Evolutionary conservation across 2,329 filamentous ascomycete species (phyloP), one percentile per base, ranked within the genome.

Genomic region (Penicillium sp.): DNA sequence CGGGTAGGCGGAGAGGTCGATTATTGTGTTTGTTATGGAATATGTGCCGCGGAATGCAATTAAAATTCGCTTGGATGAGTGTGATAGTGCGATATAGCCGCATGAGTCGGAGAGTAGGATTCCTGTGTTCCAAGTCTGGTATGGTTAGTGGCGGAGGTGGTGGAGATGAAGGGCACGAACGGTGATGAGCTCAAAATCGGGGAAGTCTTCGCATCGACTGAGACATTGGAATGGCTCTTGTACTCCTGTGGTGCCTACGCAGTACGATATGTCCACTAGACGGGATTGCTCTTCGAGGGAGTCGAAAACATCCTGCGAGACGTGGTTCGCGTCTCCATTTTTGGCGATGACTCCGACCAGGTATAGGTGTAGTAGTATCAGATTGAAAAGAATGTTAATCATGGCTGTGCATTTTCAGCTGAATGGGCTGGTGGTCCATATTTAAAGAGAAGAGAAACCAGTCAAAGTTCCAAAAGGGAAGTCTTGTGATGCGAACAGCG

Each of bases 21-120:
- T 83, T 58, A 99, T 87, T 11, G 92, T 92, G 71, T 97, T 96
- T 49, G 91, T 84, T 65, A 99, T 83, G 62, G 92, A 96, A 75
- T 97, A 97, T 13, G 94, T 97, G 22, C 94, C 94, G 44, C 94
- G 86, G 67, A 97, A 97, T 8, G 92, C 92, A 36, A 97, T 83
- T 43, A 97, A 80, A 53, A 99, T 89, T 54, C 86, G 81, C 43
- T 81, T 80, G 4, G 76, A 82, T 3, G 75, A 63, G 68, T 95
- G 89, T 59, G 94, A 92, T n/a, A 97, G 78, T 0, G 90, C 92
- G 53, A 97, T 86, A 74, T 96, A 99, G 57, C 94, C 94, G 73
- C 92, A 97, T 63, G 90, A 95, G 73, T 97, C 94, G 57, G 88
- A 89, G 67, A 97, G 81, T 29, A 97, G 79, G 10, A 88, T 81